These are phyloP conservation scores for Chlorella sp. DNA, from an alignment of 139 green algal species.

Conservation along the genomic window DNA sequence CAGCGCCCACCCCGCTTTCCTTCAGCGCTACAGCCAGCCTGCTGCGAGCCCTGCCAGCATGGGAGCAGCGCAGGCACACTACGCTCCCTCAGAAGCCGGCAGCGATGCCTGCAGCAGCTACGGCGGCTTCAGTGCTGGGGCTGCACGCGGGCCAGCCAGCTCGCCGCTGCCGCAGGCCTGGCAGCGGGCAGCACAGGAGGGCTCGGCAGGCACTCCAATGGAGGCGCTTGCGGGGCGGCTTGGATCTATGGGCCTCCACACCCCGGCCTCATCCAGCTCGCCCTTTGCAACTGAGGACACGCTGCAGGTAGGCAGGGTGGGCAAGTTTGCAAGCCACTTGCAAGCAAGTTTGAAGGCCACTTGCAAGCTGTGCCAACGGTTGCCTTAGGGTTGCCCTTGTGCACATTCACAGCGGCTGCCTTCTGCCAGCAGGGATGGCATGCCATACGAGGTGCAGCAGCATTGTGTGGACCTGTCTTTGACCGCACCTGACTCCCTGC, in stretches of 20 bases:
- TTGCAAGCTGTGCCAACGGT: too few relatives aligned
- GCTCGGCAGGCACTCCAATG: background rate
- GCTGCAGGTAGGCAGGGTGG: constrained; percentile 9
- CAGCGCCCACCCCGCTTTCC: background rate
- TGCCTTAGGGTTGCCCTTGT: too few relatives aligned
- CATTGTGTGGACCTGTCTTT: background rate
- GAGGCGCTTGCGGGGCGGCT: background rate
- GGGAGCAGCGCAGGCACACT: background rate
- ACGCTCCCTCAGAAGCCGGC: background rate
- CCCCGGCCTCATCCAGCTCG: background rate
- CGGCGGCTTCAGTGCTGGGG: background rate
- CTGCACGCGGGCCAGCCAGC: background rate
- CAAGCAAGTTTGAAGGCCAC: too few relatives aligned
- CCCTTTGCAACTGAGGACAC: constrained; percentile 26
- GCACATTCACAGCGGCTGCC: background rate
- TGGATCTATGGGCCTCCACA: background rate
- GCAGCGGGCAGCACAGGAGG: background rate
- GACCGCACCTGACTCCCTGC: background rate
- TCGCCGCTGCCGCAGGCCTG: background rate
- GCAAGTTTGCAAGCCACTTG: too few relatives aligned
- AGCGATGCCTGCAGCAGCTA: constrained; percentile 2
- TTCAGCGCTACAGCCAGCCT: constrained; percentile 1
- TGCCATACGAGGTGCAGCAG: too few relatives aligned
- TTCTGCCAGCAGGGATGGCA: too few relatives aligned
- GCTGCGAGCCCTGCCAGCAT: background rate